phyloP scores from a whole-genome alignment of 2,329 filamentous ascomycete species.

The Neofusicoccum ribis region DNA sequence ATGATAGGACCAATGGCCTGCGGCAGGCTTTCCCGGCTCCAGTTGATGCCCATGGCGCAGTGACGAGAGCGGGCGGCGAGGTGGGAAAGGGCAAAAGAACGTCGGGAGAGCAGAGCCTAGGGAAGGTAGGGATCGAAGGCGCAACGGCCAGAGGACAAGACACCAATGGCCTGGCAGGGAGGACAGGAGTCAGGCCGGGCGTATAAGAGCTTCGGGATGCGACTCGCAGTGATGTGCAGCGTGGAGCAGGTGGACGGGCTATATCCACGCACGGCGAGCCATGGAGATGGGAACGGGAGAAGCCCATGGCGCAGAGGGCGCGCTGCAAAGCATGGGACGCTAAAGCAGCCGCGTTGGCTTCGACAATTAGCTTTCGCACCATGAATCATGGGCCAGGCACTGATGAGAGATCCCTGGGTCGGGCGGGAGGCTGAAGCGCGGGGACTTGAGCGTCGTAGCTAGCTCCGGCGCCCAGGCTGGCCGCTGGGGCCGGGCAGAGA shows the following conservation, averaged over 20 bases:
- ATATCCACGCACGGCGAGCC: slow-evolving; percentile 5
- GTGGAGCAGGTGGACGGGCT: slow-evolving; percentile 5
- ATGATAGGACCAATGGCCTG: slow-evolving; percentile 28
- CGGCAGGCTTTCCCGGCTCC: background rate
- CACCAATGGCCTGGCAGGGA: background rate
- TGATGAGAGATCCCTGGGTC: background rate
- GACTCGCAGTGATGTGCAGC: slow-evolving; percentile 1
- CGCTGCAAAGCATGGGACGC: background rate
- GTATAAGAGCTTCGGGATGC: background rate
- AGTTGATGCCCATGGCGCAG: background rate
- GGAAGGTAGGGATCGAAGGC: background rate
- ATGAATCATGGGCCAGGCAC: slow-evolving; percentile 11
- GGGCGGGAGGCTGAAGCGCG: slow-evolving; percentile 10
- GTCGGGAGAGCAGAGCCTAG: background rate
- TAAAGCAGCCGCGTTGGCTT: slow-evolving; percentile 13
- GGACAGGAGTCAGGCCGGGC: background rate
- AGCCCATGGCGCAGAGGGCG: background rate
- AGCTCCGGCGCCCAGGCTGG: too few species aligned
- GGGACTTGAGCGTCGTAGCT: slow-evolving; percentile 4
- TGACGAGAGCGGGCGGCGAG: background rate
- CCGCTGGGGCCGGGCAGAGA: background rate
- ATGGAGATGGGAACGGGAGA: background rate
- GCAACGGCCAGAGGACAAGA: background rate
- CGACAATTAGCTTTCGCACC: background rate
- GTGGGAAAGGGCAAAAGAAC: background rate